phyloP scores from a whole-genome alignment of 228 moss, liverwort and hornwort genomes.

The Sphagnum fallax region DNA sequence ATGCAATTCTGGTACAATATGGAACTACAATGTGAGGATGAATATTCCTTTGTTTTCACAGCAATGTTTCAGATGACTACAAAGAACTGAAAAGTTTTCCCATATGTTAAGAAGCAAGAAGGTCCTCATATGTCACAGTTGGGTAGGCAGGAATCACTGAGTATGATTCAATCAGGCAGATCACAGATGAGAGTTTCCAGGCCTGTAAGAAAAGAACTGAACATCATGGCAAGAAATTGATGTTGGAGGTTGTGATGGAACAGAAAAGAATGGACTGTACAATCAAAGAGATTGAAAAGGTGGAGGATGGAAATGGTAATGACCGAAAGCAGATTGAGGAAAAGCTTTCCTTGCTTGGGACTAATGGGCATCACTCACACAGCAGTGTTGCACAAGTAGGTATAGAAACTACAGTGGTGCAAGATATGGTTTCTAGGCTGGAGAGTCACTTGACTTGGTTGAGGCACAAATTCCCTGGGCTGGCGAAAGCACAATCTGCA shows the following conservation, averaged over 20 bases:
- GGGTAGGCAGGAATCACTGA: neutral
- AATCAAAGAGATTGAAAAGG: constrained; percentile 1
- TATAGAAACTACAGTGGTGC: constrained; percentile 22
- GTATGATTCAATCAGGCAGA: neutral
- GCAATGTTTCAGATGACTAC: constrained; percentile 37
- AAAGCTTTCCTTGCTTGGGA: constrained; percentile 28
- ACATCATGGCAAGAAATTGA: neutral
- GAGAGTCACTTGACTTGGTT: constrained; percentile 54
- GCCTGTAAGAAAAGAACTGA: neutral
- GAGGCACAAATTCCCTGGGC: constrained; percentile 54
- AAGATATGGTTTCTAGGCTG: constrained; percentile 53
- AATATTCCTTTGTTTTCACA: constrained; percentile 5
- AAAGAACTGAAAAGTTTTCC: constrained; percentile 26
- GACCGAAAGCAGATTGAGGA: constrained; percentile 19
- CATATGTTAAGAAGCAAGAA: constrained; percentile 27
- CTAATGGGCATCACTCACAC: constrained; percentile 34
- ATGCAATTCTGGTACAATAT: neutral
- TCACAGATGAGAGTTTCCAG: neutral
- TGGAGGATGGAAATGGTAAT: constrained; percentile 12
- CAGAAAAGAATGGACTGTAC: constrained; percentile 1
- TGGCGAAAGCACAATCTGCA: constrained; percentile 59
- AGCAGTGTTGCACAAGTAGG: constrained; percentile 22
- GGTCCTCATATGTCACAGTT: constrained; percentile 33
- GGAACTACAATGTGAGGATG: neutral
- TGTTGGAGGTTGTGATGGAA: constrained; percentile 5